Evolutionary conservation across 2,329 filamentous ascomycete genomes (phyloP), one percentile per base, ranked within the genome.

Genomic region (Colletotrichum sp.): DNA sequence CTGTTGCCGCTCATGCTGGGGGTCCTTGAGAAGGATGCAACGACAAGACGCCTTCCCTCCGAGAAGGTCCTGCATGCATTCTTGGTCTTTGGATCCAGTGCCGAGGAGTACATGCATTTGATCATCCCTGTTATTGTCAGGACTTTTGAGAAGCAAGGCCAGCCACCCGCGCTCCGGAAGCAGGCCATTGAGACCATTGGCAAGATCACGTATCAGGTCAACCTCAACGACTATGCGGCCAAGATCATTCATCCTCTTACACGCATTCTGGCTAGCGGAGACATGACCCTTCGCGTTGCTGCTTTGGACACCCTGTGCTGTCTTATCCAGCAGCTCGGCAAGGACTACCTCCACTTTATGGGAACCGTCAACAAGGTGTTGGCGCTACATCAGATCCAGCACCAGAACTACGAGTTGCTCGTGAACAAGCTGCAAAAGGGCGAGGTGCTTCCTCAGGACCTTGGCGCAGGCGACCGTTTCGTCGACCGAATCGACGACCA

Each of bases 31-130:
- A 95, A 96, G 78, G 97, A 99, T 82, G 89, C 88, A 10, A 94
- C 94, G 2, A 87, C 90, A 2, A 94, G 95, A 81, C 91, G 95
- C n/a, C 90, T 92, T 16, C 94, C 96, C 4, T 98, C 96, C 0
- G 96, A 98, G 83, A 94, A 94, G 80, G 96, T 99, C 6, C 89
- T 99, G 28, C 97, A 99, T 82, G 96, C 96, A 0, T 98, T 99
- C 84, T 87, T 99, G 32, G 95, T 99, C 1, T 99, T 99, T 83
- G 98, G 98, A 2, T 94, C 96, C 0, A 99, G 96, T 81, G 95
- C 95, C 13, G 97, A 99, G 83, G 97, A 99, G 83, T 99, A 99
- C 84, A 99, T 99, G 97, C 97, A 99, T 83, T 89, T 99, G 69
- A 99, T 99, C 79, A 95, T 99, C 68, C 97, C 97, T 0, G 95